Base-by-base conservation (phyloP, 2,329 filamentous ascomycete genomes). In the Neurospora sp. region DNA sequence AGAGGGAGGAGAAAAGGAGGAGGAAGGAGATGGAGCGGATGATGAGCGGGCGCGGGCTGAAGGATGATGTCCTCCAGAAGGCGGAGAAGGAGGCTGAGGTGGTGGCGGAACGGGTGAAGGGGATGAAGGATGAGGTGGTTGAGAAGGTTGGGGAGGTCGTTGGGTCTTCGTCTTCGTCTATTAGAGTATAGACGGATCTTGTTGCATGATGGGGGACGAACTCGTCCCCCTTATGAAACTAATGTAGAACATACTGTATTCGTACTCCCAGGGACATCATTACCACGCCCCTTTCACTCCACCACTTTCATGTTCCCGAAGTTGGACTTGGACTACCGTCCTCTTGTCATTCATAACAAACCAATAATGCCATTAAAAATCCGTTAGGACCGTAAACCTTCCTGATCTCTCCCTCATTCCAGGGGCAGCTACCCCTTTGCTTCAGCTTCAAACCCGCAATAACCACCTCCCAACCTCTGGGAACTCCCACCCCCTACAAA, bases 1-100 rank as follows among this genome's bases (percentile, higher is more conserved):
- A 93, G 74, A 86, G 88, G 74, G 88, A 90, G 75, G 87, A 90
- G 82, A 89, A 84, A 80, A 92, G 86, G 82, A 85, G 83, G 75
- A 85, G 88, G 74, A 90, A 88, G 80, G 86, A 68, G 38, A 62
- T 62, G 52, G 52, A 62, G 8, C 15, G 52, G 52, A 62, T 62
- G 28, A 33, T 62, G 52, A 62, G 52, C 8, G 52, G 52, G 13
- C 23, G 28, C 15, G 52, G 52, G 7, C 15, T 15, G 1, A 15
- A 62, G 28, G 23, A 33, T 46, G n/a, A 46, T 33, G 28, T 36
- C 3, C 28, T 62, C 1, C 28, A 10, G 4, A 62, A 62, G 15
- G 52, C 28, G 13, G 28, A 62, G 52, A 62, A 62, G 13, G 52
- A 62, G 28, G 52, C 52, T 10, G 52, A 62, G 1, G 28, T 62